phyloP scores from a whole-genome alignment of 768 basidiomycete genomes.

The Tulasnella sp. region DNA sequence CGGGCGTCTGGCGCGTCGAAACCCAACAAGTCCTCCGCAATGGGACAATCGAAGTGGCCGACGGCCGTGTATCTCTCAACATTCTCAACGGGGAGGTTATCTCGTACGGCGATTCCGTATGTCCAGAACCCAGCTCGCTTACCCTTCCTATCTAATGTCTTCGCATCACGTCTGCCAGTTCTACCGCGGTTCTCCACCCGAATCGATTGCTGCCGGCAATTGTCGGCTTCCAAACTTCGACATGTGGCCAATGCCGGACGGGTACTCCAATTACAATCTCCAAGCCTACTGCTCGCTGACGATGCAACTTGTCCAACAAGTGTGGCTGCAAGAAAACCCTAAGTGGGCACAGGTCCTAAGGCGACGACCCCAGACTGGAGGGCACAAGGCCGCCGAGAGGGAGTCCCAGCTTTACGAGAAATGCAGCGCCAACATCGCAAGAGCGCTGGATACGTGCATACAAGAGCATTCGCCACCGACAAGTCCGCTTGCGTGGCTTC shows the following conservation, averaged over 20 bases:
- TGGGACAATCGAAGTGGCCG: conserved; percentile 77
- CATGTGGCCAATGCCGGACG: too few species aligned
- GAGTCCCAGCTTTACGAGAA: not conserved
- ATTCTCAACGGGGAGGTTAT: conserved; percentile 72
- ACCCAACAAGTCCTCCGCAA: conserved; percentile 57
- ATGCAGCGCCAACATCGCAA: not conserved
- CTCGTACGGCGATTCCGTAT: conserved; percentile 78
- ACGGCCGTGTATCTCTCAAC: conserved; percentile 90
- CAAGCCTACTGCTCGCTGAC: not conserved
- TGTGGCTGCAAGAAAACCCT: too few species aligned
- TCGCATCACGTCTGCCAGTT: conserved; percentile 37
- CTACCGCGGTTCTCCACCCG: conserved; percentile 51
- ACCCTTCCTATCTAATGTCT: not conserved
- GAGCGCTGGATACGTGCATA: not conserved
- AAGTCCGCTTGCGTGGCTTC: not conserved
- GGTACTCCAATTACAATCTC: not conserved
- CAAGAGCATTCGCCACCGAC: not conserved
- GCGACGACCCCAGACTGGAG: not conserved
- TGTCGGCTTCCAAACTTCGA: not conserved
- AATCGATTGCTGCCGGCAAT: not conserved
- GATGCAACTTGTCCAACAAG: not conserved
- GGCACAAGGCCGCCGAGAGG: not conserved
- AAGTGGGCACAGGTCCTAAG: too few species aligned
- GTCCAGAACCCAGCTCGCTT: conserved; percentile 20
- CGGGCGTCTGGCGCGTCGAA: conserved; percentile 80